Base-by-base conservation (phyloP, 192 early-diverging fungal genomes). In the Coemansia sp. region DNA sequence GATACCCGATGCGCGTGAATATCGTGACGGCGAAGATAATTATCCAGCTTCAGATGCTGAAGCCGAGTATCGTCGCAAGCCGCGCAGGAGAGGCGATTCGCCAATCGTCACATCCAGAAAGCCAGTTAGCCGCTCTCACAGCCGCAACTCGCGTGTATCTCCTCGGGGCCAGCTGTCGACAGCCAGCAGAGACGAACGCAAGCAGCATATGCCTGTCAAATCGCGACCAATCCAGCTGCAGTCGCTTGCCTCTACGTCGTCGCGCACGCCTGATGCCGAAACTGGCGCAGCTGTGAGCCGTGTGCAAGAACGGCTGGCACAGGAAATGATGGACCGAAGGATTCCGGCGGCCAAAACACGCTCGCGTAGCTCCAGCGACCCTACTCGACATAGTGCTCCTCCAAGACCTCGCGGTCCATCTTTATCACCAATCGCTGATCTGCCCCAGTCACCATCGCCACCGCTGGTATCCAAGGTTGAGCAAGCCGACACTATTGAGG, bases 241-340 rank as follows among this genome's bases (percentile, higher is more conserved):
- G 46, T 26, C 59, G 15, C 49, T 61, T 23, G 52, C 25, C 0
- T 44, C 59, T 2, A 20, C 17, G 8, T 42, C 44, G n/a, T 19
- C 10, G 12, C 55, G 48, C 14, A 17, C 51, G 8, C 44, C n/a
- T 9, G 31, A 65, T 17, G 56, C 60, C 5, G 59, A 68, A 15
- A 76, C 68, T 4, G 74, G 46, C 10, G 74, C 74, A 11, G 74
- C 74, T 6, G 74, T 76, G 14, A 60, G 64, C 17, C 49, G 74
- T 6, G 74, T 76, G 26, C 77, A 74, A 62, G 71, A 74, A 20
- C 59, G 61, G 10, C 65, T 80, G 34, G 77, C 54, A 5, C 62
- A 68, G 46, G 62, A 58, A 26, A 57, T 72, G 46, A 54, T 26
- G 4, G 68, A 67, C 1, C 57, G 56, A 19, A 62, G 74, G 10